These are phyloP conservation scores for Blepharisma stoltei DNA, from an alignment of 73 alveolate genomes.

Conservation along the genomic window DNA sequence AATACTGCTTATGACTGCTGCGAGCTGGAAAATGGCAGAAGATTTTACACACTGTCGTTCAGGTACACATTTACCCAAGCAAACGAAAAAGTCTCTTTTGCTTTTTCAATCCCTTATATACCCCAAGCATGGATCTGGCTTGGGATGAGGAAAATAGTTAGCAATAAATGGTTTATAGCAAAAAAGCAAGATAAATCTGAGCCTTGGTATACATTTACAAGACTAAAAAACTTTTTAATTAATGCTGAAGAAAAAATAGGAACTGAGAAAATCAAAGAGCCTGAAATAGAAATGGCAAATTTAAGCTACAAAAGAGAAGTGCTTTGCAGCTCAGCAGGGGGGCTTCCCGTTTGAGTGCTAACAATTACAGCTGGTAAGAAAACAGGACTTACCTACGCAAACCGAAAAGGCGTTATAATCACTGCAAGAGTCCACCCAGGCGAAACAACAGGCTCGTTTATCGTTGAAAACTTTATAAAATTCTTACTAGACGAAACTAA, in stretches of 20 bases:
- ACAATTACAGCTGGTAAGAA: constrained; percentile 44
- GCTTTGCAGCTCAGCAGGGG: constrained; percentile 31
- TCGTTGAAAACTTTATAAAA: constrained; percentile 56
- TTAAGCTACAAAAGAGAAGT: constrained; percentile 18
- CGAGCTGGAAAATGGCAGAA: no score
- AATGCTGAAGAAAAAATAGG: not conserved
- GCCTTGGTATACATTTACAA: constrained; percentile 78
- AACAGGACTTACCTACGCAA: constrained; percentile 45
- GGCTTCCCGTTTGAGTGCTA: constrained; percentile 19
- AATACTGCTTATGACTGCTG: no score
- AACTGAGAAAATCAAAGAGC: no score
- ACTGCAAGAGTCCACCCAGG: constrained; percentile 83
- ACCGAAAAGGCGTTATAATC: constrained; percentile 52
- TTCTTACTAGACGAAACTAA: constrained; percentile 30
- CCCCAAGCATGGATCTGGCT: no score
- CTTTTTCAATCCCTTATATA: constrained; percentile 87
- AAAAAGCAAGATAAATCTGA: no score
- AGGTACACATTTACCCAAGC: constrained; percentile 51
- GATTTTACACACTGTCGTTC: constrained; percentile 41
- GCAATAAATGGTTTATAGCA: no score
- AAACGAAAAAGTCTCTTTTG: constrained; percentile 67
- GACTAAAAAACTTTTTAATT: constrained; percentile 24
- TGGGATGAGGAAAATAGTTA: no score
- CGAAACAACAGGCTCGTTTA: constrained; percentile 64
- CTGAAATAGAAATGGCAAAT: not conserved